Conservation (phyloP, 108 stramenopile species). For the Conticribra guillardii region DNA sequence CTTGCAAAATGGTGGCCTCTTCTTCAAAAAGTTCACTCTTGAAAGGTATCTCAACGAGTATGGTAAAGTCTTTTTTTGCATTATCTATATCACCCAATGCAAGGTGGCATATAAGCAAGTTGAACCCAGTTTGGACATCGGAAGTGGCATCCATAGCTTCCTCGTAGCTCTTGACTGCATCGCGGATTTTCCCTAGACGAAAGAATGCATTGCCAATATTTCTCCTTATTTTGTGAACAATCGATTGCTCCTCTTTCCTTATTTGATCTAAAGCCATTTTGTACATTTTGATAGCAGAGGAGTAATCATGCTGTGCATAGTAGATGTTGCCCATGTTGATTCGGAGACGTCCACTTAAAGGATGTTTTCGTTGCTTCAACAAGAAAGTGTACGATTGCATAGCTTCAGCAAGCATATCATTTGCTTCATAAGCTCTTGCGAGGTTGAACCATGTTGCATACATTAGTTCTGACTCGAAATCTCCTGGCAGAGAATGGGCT, state of each 20-base stretch:
- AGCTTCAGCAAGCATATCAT: constrained; percentile 84
- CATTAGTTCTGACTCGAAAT: constrained; percentile 71
- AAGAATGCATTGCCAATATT: constrained; percentile 91
- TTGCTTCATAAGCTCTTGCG: constrained; percentile 73
- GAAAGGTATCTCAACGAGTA: constrained; percentile 52
- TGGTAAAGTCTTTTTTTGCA: constrained; percentile 68
- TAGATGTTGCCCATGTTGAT: constrained; percentile 93
- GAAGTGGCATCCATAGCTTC: constrained; percentile 65
- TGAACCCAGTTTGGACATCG: constrained; percentile 86
- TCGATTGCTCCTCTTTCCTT: constrained; percentile 61
- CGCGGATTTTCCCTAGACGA: constrained; percentile 73
- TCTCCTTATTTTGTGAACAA: constrained; percentile 75
- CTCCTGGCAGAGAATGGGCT: constrained; percentile 54
- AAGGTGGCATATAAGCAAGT: constrained; percentile 84
- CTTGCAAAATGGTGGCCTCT: neutral
- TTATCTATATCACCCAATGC: constrained; percentile 78
- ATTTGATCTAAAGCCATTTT: constrained; percentile 92
- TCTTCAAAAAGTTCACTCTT: constrained; percentile 11
- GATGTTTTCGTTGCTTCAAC: constrained; percentile 61
- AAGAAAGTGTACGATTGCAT: constrained; percentile 71
- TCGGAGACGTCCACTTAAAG: constrained; percentile 59
- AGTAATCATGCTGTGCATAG: constrained; percentile 76
- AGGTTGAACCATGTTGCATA: constrained; percentile 84
- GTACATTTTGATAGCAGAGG: constrained; percentile 86
- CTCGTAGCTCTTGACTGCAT: constrained; percentile 84